These are phyloP conservation scores for Gaeumannomyces sp. DNA, from an alignment of 2,329 filamentous ascomycete species.

Conservation along the genomic window DNA sequence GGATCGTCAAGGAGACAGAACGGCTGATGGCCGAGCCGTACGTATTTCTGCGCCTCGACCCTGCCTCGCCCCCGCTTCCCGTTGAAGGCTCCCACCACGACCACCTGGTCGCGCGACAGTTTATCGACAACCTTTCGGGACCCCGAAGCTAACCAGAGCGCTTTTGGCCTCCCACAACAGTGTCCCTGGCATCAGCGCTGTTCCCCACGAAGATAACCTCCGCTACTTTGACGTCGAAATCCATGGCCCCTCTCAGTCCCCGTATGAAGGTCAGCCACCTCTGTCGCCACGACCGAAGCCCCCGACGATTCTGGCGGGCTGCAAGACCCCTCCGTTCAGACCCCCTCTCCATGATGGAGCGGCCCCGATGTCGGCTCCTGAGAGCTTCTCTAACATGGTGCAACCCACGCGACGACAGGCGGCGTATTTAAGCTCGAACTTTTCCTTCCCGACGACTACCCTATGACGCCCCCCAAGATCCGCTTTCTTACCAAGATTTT, in stretches of 20 bases:
- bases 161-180: conserved; percentile 36
- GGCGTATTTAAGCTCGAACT: conserved; percentile 96
- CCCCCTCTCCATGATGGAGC: no score
- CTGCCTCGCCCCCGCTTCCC: neutral
- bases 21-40: conserved; percentile 94
- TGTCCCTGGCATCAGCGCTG: conserved; percentile 90
- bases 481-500: conserved; percentile 99
- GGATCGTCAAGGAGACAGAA: conserved; percentile 96
- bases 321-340: neutral
- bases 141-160: no score
- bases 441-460: conserved; percentile 97
- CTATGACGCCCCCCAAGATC: conserved; percentile 98
- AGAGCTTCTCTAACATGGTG: neutral
- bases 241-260: conserved; percentile 83
- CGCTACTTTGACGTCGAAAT: conserved; percentile 98
- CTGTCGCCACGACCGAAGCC: neutral
- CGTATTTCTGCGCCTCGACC: conserved; percentile 26
- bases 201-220: conserved; percentile 95
- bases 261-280: conserved; percentile 70
- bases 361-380: neutral
- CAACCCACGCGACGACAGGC: conserved; percentile 28
- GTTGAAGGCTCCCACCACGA: conserved; percentile 12
- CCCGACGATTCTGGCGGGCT: neutral
- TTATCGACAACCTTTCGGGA: neutral
- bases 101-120: neutral